A percentile compares a stretch with the other conserved stretches of the same genome.
phyloP scores from a whole-genome alignment of 208 protist species.

The Leishmania turanica region DNA sequence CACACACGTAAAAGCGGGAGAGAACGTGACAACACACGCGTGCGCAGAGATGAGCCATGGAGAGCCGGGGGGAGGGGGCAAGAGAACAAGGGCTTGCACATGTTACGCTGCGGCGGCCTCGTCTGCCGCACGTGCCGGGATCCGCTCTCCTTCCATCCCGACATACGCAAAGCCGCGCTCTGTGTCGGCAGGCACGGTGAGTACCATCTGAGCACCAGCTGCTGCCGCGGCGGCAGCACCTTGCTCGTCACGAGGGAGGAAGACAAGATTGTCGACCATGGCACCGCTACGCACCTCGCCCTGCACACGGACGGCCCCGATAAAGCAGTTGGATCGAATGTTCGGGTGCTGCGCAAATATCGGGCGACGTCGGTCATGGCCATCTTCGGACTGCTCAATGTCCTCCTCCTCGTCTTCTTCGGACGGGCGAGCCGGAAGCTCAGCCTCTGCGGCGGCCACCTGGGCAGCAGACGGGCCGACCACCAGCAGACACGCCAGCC shows the following conservation, averaged over 20 bases:
- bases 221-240: constrained; percentile 5
- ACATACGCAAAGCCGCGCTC: constrained; percentile 38
- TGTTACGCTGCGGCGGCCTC: constrained; percentile 2
- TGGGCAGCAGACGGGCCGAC: constrained; percentile 46
- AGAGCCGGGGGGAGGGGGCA: not conserved
- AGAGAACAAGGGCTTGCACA: not conserved
- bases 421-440: constrained; percentile 25
- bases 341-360: constrained; percentile 61
- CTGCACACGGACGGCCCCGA: constrained; percentile 69
- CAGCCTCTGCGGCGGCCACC: constrained; percentile 30
- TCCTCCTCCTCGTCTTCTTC: constrained; percentile 62
- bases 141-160: constrained; percentile 43
- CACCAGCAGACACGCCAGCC: constrained; percentile 68
- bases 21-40: too few species aligned
- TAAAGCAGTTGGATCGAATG: constrained; percentile 54
- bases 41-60: too few species aligned
- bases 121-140: constrained; percentile 1
- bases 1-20: not conserved
- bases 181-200: constrained; percentile 15
- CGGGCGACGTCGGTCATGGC: constrained; percentile 11
- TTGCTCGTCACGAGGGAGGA: constrained; percentile 37
- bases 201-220: constrained; percentile 19
- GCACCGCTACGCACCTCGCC: constrained; percentile 62
- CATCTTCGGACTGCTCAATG: constrained; percentile 1
- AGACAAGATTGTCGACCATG: constrained; percentile 80